Evolutionary conservation across 192 early-diverging fungal species (phyloP), one percentile per base, ranked within the genome.

Genomic region (Phlyctochytrium planicorne): DNA sequence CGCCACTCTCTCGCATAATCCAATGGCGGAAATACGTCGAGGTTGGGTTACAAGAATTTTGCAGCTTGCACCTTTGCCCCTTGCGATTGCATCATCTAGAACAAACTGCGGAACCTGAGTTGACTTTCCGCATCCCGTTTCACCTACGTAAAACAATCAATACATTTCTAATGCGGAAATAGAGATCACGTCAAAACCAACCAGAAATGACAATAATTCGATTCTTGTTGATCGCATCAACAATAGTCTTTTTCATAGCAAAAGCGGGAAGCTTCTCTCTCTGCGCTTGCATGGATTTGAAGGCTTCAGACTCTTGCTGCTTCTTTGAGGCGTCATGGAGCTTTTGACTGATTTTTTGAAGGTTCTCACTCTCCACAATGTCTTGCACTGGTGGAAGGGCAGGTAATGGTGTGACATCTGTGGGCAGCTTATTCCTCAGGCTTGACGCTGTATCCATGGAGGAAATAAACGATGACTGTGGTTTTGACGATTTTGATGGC

Each of bases 1-100:
- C 10, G 82, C 79, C 23, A 90, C 87, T 6, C 86, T 75, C 30
- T 78, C 69, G 0, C 86, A 83, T 0, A 89, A 80, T 53, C 86
- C 81, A 23, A 89, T 74, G n/a, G 87, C 86, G 59, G 74, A 74
- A 59, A 79, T 76, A 0, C 78, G 40, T 20, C 78, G 65, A 1
- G 78, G 78, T 52, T 79, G 78, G 3, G 78, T 76, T 1, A 75
- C 67, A 1, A 79, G 70, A 24, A 79, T 76, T 32, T 73, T 72
- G 61, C 73, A 75, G 20, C 66, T 25, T 30, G 66, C 79, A 14
- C 79, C 79, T 2, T 47, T 34, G 4, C 20, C n/a, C 2, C 17
- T 20, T n/a, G 27, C 29, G 34, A 79, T 53, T n/a, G 65, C 61
- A 16, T 73, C 60, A 59, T 79, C 78, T 2, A 75, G 65, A 53